Conservation (phyloP, 2,329 filamentous ascomycete species). For the Fragosphaeria purpurea region DNA sequence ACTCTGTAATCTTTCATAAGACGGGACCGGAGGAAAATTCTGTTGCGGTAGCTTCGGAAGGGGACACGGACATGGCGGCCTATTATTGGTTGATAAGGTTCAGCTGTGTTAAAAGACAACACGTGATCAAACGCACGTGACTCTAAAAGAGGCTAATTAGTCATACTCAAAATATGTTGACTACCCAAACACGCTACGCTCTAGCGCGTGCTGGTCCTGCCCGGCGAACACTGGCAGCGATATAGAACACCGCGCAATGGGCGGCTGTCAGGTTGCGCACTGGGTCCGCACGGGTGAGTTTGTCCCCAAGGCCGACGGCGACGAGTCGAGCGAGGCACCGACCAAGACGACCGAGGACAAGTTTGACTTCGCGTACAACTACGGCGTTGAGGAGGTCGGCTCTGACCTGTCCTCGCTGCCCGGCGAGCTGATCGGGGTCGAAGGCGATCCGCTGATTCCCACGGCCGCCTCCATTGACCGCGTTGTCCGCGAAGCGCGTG, state of each 20-base stretch:
- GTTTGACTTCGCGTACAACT: slow-evolving; percentile 1
- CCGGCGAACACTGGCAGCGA: not conserved
- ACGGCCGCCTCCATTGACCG: not conserved
- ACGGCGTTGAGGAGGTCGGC: not conserved
- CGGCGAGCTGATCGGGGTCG: slow-evolving; percentile 1
- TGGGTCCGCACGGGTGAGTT: slow-evolving; percentile 2
- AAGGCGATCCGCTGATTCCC: slow-evolving; percentile 2
- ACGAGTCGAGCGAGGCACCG: not conserved
- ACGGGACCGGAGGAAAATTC: not conserved
- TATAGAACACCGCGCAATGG: not conserved
- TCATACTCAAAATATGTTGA: no score
- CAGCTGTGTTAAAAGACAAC: no score
- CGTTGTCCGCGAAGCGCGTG: not conserved
- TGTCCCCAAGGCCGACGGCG: slow-evolving; percentile 1
- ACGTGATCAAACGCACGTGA: no score
- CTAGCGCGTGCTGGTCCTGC: no score
- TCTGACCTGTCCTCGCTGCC: not conserved
- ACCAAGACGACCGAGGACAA: slow-evolving; percentile 1
- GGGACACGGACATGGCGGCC: not conserved
- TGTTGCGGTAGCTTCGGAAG: slow-evolving; percentile 8
- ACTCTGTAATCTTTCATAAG: not conserved
- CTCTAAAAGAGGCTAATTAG: no score
- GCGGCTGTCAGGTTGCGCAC: slow-evolving; percentile 3
- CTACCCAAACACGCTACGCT: no score
- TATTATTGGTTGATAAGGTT: no score